phyloP scores from a whole-genome alignment of 257 asterid species.

The Fraxinus quadrangulata region DNA sequence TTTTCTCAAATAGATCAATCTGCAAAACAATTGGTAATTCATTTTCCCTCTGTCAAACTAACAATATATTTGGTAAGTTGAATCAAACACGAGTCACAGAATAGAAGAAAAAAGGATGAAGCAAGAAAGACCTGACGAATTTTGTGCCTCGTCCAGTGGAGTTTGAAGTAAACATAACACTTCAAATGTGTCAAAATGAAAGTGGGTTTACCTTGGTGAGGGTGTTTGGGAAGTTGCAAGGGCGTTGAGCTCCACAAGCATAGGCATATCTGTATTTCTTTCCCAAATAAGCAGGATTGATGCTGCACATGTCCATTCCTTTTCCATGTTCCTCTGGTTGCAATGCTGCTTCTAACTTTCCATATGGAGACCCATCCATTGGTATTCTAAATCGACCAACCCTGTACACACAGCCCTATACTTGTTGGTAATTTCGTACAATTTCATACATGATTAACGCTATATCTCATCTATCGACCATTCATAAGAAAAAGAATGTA shows the following conservation, averaged over 20 bases:
- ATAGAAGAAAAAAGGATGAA: no score
- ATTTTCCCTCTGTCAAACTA: background rate
- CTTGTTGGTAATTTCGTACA: background rate
- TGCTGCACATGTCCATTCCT: slow-evolving; percentile 97
- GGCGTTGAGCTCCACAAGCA: slow-evolving; percentile 95
- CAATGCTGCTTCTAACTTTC: slow-evolving; percentile 79
- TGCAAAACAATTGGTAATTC: slow-evolving; percentile 18
- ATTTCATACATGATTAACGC: background rate
- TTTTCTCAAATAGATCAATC: slow-evolving; percentile 59
- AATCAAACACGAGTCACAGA: no score
- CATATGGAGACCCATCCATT: slow-evolving; percentile 73
- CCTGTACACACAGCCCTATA: slow-evolving; percentile 29
- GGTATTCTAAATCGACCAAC: slow-evolving; percentile 90
- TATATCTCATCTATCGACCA: background rate
- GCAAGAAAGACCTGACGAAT: no score
- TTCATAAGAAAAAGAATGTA: background rate
- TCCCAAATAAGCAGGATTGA: slow-evolving; percentile 71
- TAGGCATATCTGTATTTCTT: slow-evolving; percentile 84
- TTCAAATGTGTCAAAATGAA: background rate
- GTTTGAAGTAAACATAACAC: background rate
- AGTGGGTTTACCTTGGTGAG: slow-evolving; percentile 66
- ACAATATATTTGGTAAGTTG: no score
- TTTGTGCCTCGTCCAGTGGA: background rate
- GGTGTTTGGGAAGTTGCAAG: slow-evolving; percentile 95
- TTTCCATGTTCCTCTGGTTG: slow-evolving; percentile 87